Conservation (phyloP, 1,284 basidiomycete genomes). For the Pseudozyma hubeiensis region DNA sequence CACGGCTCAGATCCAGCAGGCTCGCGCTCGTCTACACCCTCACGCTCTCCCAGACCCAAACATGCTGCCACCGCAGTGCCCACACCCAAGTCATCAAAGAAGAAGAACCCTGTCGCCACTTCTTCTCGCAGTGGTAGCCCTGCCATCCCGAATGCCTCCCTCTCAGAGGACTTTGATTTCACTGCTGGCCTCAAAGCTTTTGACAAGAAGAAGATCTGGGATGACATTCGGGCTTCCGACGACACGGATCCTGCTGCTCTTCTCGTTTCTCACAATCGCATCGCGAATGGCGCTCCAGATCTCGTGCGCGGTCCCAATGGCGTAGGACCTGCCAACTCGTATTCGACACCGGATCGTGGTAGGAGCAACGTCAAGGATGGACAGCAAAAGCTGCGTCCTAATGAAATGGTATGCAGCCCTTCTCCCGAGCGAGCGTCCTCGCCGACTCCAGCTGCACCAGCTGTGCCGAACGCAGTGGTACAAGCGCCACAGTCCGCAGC, state of each 20-base stretch:
- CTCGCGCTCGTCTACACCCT: conserved; percentile 39
- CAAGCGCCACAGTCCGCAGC: neutral
- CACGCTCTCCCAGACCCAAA: conserved; percentile 43
- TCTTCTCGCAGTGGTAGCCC: conserved; percentile 29
- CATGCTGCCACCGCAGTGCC: conserved; percentile 14
- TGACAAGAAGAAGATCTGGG: conserved; percentile 53
- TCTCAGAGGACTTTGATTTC: conserved; percentile 45
- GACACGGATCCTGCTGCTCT: conserved; percentile 40
- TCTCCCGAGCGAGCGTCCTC: conserved; percentile 28
- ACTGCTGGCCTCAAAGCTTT: conserved; percentile 44
- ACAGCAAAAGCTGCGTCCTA: conserved; percentile 42
- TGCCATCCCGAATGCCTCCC: conserved; percentile 27
- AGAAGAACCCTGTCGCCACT: conserved; percentile 14
- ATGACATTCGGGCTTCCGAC: conserved; percentile 48
- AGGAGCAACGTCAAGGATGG: conserved; percentile 32
- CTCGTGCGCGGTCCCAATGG: conserved; percentile 44
- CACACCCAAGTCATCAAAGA: conserved; percentile 27
- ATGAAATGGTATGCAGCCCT: conserved; percentile 46
- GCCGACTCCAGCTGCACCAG: conserved; percentile 8
- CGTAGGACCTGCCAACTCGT: conserved; percentile 42
- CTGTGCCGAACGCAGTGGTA: neutral
- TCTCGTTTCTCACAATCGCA: conserved; percentile 48
- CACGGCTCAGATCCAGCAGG: conserved; percentile 17
- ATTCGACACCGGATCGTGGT: conserved; percentile 34
- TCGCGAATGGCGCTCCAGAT: conserved; percentile 15